These are phyloP conservation scores for Hypoxylon subgilvum DNA, from an alignment of 495 filamentous ascomycete species.

Conservation along the genomic window DNA sequence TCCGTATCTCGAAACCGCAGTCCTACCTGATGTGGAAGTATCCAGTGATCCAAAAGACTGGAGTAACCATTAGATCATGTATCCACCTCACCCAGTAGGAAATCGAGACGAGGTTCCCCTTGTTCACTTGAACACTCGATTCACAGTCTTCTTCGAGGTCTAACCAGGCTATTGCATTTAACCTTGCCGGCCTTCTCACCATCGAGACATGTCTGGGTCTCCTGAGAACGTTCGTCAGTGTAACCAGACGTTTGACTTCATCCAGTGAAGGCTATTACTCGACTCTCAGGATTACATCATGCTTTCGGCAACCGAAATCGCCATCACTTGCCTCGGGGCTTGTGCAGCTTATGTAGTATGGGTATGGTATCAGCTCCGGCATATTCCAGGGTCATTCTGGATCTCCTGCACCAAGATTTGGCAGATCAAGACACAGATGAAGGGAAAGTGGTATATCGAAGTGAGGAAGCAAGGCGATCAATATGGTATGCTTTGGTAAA, in stretches of 20 bases:
- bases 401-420: conserved; percentile 22
- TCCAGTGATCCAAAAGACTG: background rate
- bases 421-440: conserved; percentile 20
- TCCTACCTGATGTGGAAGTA: background rate
- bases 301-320: background rate
- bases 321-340: background rate
- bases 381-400: conserved; percentile 30
- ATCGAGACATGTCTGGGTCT: conserved; percentile 7
- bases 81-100: background rate
- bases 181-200: no score
- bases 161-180: no score
- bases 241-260: background rate
- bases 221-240: background rate
- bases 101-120: background rate
- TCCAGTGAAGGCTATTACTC: background rate
- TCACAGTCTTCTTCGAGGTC: no score
- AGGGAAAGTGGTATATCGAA: conserved; percentile 21
- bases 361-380: conserved; percentile 19
- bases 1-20: background rate
- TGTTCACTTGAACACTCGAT: background rate
- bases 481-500: conserved; percentile 9
- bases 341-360: background rate
- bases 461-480: conserved; percentile 17
- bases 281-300: conserved; percentile 1
- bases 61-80: conserved; percentile 1